A percentile compares a stretch with the other conserved stretches of the same genome.
Evolutionary conservation across 2,329 filamentous ascomycete genomes (phyloP).

Genomic region (Cercospora sojina): DNA sequence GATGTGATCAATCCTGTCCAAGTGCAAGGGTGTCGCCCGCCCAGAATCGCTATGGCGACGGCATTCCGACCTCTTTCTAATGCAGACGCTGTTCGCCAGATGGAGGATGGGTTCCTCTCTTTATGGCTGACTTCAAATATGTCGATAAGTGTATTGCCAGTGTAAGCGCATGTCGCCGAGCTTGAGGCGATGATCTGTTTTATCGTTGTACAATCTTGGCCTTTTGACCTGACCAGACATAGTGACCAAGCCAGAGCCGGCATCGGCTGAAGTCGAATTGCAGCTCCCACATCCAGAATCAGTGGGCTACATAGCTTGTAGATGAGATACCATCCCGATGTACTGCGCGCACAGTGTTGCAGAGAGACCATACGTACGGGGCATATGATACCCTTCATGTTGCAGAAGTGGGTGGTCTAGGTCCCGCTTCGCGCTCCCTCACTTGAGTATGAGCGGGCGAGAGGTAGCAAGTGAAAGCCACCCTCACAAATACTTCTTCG

Average conservation of each 20-base stretch:
- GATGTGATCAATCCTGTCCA: background rate
- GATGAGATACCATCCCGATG: background rate
- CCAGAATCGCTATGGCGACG: background rate
- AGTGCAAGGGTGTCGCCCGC: background rate
- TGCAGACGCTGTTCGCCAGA: background rate
- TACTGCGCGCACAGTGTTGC: background rate
- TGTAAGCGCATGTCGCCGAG: background rate
- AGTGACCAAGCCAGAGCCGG: background rate
- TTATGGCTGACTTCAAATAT: background rate
- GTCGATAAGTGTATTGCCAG: background rate
- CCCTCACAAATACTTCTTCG: conserved; percentile 63
- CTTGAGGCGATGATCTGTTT: background rate
- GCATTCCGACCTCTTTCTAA: background rate
- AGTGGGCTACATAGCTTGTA: background rate
- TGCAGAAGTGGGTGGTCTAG: background rate
- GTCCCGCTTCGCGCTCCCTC: background rate
- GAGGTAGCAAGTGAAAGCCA: background rate
- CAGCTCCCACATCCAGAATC: background rate
- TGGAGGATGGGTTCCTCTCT: background rate
- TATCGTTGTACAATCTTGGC: background rate
- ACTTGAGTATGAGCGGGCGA: background rate
- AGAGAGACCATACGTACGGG: background rate
- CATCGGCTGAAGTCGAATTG: background rate
- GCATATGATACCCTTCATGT: background rate
- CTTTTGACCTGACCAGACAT: background rate